Conservation (phyloP, 75 land plant genomes). For the Sequoia sempervirens region DNA sequence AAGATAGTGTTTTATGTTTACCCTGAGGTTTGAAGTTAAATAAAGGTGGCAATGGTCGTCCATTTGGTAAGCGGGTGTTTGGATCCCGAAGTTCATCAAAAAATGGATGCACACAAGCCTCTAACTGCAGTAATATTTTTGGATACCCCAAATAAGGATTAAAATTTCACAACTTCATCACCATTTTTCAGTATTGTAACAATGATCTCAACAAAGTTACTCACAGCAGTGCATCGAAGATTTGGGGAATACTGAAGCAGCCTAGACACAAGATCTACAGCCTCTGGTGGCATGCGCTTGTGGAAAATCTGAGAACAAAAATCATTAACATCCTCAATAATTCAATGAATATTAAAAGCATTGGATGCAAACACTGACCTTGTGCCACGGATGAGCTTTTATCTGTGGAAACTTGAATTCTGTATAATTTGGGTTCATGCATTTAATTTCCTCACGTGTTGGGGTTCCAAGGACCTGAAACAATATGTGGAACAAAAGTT, state of each 20-base stretch:
- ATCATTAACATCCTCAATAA: neutral
- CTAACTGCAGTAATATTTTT: conserved; percentile 42
- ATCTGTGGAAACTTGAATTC: conserved; percentile 80
- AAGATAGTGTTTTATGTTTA: neutral
- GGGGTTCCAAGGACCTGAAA: conserved; percentile 83
- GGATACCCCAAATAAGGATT: neutral
- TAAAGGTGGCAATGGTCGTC: conserved; percentile 72
- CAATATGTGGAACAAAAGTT: neutral
- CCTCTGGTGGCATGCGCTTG: conserved; percentile 58
- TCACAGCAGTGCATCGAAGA: conserved; percentile 59
- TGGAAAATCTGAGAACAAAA: conserved; percentile 28
- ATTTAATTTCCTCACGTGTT: conserved; percentile 85
- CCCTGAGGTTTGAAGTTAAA: conserved; percentile 83
- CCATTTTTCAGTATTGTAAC: neutral
- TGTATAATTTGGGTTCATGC: conserved; percentile 88
- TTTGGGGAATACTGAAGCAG: conserved; percentile 61
- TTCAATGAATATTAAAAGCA: neutral
- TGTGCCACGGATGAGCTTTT: conserved; percentile 89
- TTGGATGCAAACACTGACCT: conserved; percentile 27
- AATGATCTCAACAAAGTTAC: conserved; percentile 11
- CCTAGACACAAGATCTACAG: conserved; percentile 62
- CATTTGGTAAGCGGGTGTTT: conserved; percentile 74
- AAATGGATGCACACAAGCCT: conserved; percentile 75
- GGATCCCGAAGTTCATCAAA: conserved; percentile 79
- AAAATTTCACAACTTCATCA: neutral